Base-by-base conservation (phyloP, 176 grass and related monocot species). In the Carex kokanica region DNA sequence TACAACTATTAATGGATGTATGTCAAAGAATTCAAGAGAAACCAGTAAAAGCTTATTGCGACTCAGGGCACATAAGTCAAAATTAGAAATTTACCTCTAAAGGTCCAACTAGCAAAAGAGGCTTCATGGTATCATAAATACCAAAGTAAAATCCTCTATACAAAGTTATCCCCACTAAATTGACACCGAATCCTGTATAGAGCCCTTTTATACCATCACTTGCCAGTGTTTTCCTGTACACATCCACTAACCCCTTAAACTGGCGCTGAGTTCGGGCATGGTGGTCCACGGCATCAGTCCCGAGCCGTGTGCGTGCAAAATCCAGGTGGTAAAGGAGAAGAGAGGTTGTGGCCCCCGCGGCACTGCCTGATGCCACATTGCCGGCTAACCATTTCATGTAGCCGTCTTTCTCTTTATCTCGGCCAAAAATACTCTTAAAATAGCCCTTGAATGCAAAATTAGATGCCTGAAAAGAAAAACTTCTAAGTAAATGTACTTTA, bases 391-490 rank as follows among this genome's bases (percentile, higher is more conserved):
- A 91, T 73, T 88, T 98, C 70, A 90, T 83, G 66, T 87, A 82
- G 64, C 89, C 88, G 0, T 95, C 86, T 78, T 78, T 91, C 80
- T 95, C 92, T 78, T 87, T 95, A 73, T 91, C 64, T 23, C 59
- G 84, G 80, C 87, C 89, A 8, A 99, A 99, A 38, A 95, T 63
- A 64, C 84, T 93, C 83, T 91, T 93, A 85, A 88, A 99, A 59
- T 95, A 93, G 20, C 96, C 96, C 88, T 83, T 99, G 87, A 95
- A 93, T 85, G 96, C 96, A 84, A 95, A 99, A 83, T 99, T 95
- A 74, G 87, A 99, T 78, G 93, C 96, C 91, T 99, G 83, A 72
- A 94, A 25, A 40, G 57, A 55, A 81, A 25, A 63, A 13, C 11
- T 38, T 15, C 15, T 43, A 3, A 24, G 18, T 65, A 23, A 64